These are phyloP conservation scores for Aphanoascus verrucosus DNA, from an alignment of 2,329 filamentous ascomycete genomes.

Conservation along the genomic window DNA sequence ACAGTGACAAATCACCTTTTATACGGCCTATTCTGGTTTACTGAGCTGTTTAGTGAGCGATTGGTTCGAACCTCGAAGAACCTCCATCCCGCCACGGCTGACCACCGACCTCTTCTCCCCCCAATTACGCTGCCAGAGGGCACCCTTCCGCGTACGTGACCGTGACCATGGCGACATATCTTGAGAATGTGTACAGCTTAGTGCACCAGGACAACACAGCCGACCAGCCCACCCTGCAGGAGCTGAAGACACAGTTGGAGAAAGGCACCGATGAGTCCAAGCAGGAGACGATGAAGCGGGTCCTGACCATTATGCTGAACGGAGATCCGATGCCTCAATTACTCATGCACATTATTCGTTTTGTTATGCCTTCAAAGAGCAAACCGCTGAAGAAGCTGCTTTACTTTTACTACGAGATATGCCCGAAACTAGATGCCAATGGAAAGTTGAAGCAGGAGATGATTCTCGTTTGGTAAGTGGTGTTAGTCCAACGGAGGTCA, in stretches of 20 bases:
- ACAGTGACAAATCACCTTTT: constrained; percentile 19
- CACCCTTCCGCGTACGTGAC: not conserved
- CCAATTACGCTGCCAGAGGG: not conserved
- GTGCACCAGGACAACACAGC: constrained; percentile 96
- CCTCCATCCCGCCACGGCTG: not conserved
- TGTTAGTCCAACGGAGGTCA: constrained; percentile 1
- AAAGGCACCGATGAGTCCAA: constrained; percentile 90
- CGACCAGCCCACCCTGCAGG: constrained; percentile 79
- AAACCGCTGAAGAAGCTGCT: constrained; percentile 95
- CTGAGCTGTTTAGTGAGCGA: not conserved
- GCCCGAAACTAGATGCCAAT: constrained; percentile 80
- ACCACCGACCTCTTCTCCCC: not conserved
- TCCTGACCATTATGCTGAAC: constrained; percentile 95
- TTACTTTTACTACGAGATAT: constrained; percentile 99
- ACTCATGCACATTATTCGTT: constrained; percentile 99
- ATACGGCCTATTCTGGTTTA: constrained; percentile 14
- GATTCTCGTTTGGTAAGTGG: constrained; percentile 84
- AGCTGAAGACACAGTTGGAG: constrained; percentile 85
- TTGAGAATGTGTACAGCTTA: constrained; percentile 91
- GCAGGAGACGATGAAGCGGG: constrained; percentile 90
- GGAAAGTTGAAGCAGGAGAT: constrained; percentile 99
- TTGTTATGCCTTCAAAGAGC: constrained; percentile 97
- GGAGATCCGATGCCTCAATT: constrained; percentile 90
- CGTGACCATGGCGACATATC: constrained; percentile 76
- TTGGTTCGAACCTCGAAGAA: not conserved